A percentile compares a stretch with the other conserved stretches of the same genome.
These are phyloP conservation scores for Rubia occidens DNA, from an alignment of 305 asterid genomes.

Conservation along the genomic window DNA sequence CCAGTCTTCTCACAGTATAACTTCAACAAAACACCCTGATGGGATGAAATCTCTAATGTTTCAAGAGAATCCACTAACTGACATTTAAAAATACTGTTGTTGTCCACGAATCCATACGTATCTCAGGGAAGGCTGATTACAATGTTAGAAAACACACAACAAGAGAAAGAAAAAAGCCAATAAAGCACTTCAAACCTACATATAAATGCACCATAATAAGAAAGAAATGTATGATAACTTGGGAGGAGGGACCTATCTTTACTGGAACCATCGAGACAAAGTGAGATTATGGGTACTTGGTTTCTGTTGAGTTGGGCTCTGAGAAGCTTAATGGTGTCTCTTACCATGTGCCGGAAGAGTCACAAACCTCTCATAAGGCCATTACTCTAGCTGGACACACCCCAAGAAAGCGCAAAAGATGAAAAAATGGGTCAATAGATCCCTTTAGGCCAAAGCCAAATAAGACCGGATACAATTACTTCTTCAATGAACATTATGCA, in stretches of 20 bases:
- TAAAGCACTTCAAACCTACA: too few relatives aligned
- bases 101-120: too few relatives aligned
- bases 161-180: too few relatives aligned
- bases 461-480: constrained; percentile 82
- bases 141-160: too few relatives aligned
- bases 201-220: too few relatives aligned
- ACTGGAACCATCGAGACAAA: constrained; percentile 83
- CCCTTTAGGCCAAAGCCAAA: constrained; percentile 70
- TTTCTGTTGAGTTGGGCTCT: constrained; percentile 56
- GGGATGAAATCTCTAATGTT: neutral
- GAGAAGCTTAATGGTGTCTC: constrained; percentile 71
- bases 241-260: constrained; percentile 50
- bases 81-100: neutral
- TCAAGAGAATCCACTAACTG: neutral
- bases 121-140: too few relatives aligned
- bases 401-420: constrained; percentile 39
- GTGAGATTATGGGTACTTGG: constrained; percentile 78
- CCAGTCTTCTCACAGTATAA: too few relatives aligned
- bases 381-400: constrained; percentile 27
- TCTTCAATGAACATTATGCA: constrained; percentile 77
- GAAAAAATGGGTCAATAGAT: constrained; percentile 39
- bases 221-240: too few relatives aligned
- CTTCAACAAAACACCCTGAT: neutral
- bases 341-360: constrained; percentile 44
- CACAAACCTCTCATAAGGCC: constrained; percentile 29